A percentile compares a stretch with the other conserved stretches of the same genome.
Conservation (phyloP, 805 yeast species). For the Metschnikowia colocasiae region DNA sequence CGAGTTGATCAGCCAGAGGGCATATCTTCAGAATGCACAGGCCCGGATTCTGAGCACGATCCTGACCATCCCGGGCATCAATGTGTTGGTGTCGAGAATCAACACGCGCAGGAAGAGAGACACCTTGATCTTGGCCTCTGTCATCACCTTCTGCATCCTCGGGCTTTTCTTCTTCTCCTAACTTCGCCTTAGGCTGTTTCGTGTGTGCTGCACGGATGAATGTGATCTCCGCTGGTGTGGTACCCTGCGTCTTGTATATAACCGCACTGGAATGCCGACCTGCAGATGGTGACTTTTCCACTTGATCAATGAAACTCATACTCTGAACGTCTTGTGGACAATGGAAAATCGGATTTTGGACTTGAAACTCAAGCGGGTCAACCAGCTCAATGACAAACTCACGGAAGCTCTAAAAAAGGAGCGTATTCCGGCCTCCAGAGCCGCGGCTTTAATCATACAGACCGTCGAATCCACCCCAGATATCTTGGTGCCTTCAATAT, state of each 20-base stretch:
- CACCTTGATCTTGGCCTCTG: slow-evolving; percentile 71
- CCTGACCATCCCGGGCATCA: slow-evolving; percentile 77
- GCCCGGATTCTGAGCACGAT: slow-evolving; percentile 57
- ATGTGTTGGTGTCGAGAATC: slow-evolving; percentile 68
- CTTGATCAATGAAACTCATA: not conserved
- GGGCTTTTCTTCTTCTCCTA: slow-evolving; percentile 48
- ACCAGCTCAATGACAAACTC: slow-evolving; percentile 52
- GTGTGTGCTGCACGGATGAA: not conserved
- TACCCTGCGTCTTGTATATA: slow-evolving; percentile 1
- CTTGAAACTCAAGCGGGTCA: slow-evolving; percentile 58
- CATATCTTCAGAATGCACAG: slow-evolving; percentile 59
- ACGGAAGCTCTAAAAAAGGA: slow-evolving; percentile 50
- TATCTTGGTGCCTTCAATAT: slow-evolving; percentile 43
- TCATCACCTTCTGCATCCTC: slow-evolving; percentile 71
- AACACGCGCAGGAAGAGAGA: slow-evolving; percentile 88
- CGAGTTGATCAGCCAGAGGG: slow-evolving; percentile 71
- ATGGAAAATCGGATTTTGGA: slow-evolving; percentile 43
- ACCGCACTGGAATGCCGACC: not conserved
- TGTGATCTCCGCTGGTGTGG: not conserved
- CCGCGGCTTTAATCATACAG: slow-evolving; percentile 47
- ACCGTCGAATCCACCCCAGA: slow-evolving; percentile 44
- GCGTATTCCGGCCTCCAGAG: slow-evolving; percentile 62
- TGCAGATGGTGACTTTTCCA: not conserved
- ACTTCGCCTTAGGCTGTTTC: not conserved
- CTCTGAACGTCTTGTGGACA: not conserved